A percentile compares a stretch with the other conserved stretches of the same genome.
These are phyloP conservation scores for Neophaeococcomyces mojaviensis DNA, from an alignment of 2,329 filamentous ascomycete species.

Conservation along the genomic window DNA sequence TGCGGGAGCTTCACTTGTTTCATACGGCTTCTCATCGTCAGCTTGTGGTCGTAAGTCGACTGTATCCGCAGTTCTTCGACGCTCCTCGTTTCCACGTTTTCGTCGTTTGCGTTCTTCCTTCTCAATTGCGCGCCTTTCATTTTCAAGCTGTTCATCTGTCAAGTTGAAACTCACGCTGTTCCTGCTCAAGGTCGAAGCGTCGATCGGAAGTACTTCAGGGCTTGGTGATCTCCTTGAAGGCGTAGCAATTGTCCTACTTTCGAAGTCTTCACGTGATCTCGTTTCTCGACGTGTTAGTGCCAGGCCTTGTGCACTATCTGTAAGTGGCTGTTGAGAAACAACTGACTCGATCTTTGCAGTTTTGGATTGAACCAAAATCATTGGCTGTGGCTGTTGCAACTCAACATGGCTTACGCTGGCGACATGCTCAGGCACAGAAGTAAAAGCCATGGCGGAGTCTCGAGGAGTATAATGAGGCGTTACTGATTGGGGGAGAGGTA, in stretches of 20 bases:
- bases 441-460: conserved; percentile 59
- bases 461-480: conserved; percentile 45
- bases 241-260: background rate
- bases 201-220: conserved; percentile 29
- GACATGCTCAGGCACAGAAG: conserved; percentile 5
- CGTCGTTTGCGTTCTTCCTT: conserved; percentile 23
- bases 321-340: background rate
- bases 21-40: conserved; percentile 2
- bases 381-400: conserved; percentile 77
- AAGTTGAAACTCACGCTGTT: conserved; percentile 51
- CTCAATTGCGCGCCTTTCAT: conserved; percentile 32
- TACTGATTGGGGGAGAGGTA: conserved; percentile 13
- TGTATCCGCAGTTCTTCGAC: conserved; percentile 9
- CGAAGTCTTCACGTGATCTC: conserved; percentile 14
- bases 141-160: conserved; percentile 49
- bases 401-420: conserved; percentile 38
- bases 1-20: background rate
- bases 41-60: conserved; percentile 12
- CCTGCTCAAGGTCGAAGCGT: conserved; percentile 40
- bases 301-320: conserved; percentile 6
- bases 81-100: conserved; percentile 18
- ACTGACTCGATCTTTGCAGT: background rate
- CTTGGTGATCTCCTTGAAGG: conserved; percentile 9
- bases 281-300: conserved; percentile 28
- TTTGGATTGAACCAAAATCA: conserved; percentile 4